A percentile compares a stretch with the other conserved stretches of the same genome.
Evolutionary conservation across 257 asterid species (phyloP).

Genomic region (Solanum raphanifolium): DNA sequence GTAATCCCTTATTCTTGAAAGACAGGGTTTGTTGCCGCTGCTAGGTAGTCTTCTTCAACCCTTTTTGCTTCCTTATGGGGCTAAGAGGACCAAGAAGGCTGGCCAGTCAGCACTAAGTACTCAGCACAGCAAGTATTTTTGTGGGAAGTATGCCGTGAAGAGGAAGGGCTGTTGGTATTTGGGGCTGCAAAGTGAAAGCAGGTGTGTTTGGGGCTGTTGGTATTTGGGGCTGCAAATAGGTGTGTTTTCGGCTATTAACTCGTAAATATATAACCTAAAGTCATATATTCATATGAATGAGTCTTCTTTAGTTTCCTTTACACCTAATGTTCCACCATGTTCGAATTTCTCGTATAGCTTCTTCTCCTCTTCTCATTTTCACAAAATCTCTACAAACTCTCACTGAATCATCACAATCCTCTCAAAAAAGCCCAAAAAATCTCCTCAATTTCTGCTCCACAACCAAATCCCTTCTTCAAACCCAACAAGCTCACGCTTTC

Average conservation of each 20-base stretch:
- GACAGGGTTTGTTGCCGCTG: not conserved
- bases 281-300: not conserved
- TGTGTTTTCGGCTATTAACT: not conserved
- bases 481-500: slow-evolving; percentile 51
- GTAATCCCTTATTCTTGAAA: not conserved
- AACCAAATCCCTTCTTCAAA: slow-evolving; percentile 31
- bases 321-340: slow-evolving; percentile 28
- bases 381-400: not conserved
- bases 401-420: slow-evolving; percentile 4
- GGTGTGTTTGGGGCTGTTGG: not conserved
- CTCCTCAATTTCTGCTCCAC: slow-evolving; percentile 32
- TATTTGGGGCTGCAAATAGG: not conserved
- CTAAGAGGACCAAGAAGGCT: not conserved
- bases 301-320: not conserved
- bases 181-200: not conserved
- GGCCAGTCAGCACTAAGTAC: not conserved
- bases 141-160: not conserved
- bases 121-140: not conserved
- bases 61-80: not conserved
- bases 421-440: not conserved
- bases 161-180: not conserved
- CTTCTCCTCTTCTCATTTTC: not conserved
- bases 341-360: slow-evolving; percentile 11
- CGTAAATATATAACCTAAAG: not conserved
- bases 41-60: not conserved